These are phyloP conservation scores for Trichoderma endophyticum DNA, from an alignment of 2,329 filamentous ascomycete species.

Conservation along the genomic window DNA sequence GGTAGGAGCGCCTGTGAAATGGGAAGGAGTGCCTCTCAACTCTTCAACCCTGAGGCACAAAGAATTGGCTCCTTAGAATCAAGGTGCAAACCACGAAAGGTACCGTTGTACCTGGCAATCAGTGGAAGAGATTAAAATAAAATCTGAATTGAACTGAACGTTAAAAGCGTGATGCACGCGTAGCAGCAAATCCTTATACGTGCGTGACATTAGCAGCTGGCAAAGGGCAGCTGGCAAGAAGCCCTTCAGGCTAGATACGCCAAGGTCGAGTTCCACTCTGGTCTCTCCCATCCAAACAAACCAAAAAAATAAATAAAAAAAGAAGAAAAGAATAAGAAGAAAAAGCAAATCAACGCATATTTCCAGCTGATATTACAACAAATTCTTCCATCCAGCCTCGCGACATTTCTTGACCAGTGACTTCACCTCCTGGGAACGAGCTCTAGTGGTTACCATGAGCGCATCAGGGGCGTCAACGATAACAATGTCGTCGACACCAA, in stretches of 20 bases:
- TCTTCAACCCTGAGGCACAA: neutral
- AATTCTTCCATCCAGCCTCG: conserved; percentile 25
- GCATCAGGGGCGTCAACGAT: conserved; percentile 28
- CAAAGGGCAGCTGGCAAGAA: neutral
- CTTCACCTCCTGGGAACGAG: conserved; percentile 29
- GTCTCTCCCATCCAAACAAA: neutral
- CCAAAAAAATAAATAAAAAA: neutral
- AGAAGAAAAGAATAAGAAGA: too few species aligned
- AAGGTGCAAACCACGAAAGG: neutral
- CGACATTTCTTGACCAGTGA: conserved; percentile 28
- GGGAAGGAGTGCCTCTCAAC: conserved; percentile 2
- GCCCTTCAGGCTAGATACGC: neutral
- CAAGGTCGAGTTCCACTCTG: neutral
- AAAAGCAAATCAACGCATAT: neutral
- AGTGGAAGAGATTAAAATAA: too few species aligned
- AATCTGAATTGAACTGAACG: neutral
- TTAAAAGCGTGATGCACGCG: neutral
- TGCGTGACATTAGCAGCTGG: neutral
- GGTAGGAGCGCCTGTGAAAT: neutral
- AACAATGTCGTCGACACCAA: conserved; percentile 28
- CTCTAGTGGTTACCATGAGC: conserved; percentile 28
- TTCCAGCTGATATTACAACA: conserved; percentile 21
- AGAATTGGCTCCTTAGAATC: neutral
- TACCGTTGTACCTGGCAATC: neutral
- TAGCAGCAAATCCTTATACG: neutral